These are phyloP conservation scores for Wickerhamomyces sydowiorum DNA, from an alignment of 805 yeast genomes.

Conservation along the genomic window DNA sequence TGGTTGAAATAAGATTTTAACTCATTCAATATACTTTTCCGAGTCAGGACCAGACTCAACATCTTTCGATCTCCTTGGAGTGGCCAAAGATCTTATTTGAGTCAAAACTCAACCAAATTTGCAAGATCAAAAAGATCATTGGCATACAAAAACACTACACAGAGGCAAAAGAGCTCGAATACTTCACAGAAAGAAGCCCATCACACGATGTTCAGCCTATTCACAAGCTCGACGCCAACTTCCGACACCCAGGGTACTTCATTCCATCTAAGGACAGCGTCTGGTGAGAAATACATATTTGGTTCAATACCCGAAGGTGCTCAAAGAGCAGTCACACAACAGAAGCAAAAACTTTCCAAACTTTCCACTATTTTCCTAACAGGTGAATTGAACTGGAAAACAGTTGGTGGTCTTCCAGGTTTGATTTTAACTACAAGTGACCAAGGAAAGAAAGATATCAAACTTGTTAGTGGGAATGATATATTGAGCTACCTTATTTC, in stretches of 20 bases:
- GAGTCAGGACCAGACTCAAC: no score
- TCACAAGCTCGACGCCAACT: constrained; percentile 55
- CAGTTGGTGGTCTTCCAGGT: constrained; percentile 93
- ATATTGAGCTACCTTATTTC: constrained; percentile 54
- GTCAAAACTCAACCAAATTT: no score
- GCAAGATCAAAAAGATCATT: no score
- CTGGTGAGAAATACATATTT: constrained; percentile 47
- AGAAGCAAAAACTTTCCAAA: constrained; percentile 50
- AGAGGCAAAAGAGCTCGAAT: no score
- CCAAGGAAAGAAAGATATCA: constrained; percentile 55
- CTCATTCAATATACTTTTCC: no score
- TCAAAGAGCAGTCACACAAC: constrained; percentile 67
- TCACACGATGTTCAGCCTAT: constrained; percentile 40
- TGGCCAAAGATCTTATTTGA: no score
- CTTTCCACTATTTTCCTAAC: constrained; percentile 66
- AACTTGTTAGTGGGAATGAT: constrained; percentile 47
- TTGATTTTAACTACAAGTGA: constrained; percentile 76
- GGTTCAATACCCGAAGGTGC: constrained; percentile 86
- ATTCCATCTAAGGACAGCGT: constrained; percentile 35
- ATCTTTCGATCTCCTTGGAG: no score
- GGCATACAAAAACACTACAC: no score
- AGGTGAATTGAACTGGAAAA: constrained; percentile 71
- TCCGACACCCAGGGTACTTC: constrained; percentile 55
- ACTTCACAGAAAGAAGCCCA: no score
- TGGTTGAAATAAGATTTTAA: no score